phyloP scores from a whole-genome alignment of 2,329 filamentous ascomycete genomes.

The Aureobasidium leucospermi region DNA sequence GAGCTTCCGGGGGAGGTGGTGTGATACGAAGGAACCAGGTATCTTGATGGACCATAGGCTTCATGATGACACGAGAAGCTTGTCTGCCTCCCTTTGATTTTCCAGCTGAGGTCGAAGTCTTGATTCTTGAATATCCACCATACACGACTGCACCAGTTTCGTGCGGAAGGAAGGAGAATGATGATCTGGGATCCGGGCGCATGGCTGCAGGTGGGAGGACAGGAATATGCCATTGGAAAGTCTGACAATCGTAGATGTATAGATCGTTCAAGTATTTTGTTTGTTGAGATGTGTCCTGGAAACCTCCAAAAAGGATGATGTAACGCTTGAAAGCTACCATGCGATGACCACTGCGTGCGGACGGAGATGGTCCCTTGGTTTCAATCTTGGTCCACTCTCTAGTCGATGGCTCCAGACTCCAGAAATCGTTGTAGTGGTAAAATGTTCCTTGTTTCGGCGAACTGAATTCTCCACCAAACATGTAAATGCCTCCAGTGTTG shows the following conservation, averaged over 20 bases:
- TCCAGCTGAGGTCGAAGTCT: constrained; percentile 51
- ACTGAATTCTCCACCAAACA: constrained; percentile 95
- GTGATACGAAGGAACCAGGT: constrained; percentile 85
- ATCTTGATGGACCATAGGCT: constrained; percentile 88
- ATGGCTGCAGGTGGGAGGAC: constrained; percentile 67
- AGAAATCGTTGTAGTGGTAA: constrained; percentile 99
- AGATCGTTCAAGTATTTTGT: constrained; percentile 90
- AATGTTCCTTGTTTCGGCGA: constrained; percentile 97
- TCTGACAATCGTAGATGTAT: constrained; percentile 90
- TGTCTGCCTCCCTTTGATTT: constrained; percentile 57
- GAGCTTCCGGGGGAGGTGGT: constrained; percentile 60
- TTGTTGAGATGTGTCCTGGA: constrained; percentile 92
- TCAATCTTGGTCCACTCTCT: constrained; percentile 92
- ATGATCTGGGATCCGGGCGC: constrained; percentile 84
- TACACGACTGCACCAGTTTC: constrained; percentile 85
- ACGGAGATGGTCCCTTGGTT: constrained; percentile 67
- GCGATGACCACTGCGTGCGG: constrained; percentile 72
- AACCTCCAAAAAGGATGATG: constrained; percentile 90
- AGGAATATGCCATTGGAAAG: constrained; percentile 77
- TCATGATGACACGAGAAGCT: constrained; percentile 64
- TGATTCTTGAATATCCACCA: constrained; percentile 89
- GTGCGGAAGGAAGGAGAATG: constrained; percentile 85
- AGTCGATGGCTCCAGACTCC: constrained; percentile 75
- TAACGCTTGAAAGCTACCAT: constrained; percentile 98
- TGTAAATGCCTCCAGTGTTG: constrained; percentile 76